Evolutionary conservation across 2,329 filamentous ascomycete species (phyloP).

Genomic region (Lojkania enalia): DNA sequence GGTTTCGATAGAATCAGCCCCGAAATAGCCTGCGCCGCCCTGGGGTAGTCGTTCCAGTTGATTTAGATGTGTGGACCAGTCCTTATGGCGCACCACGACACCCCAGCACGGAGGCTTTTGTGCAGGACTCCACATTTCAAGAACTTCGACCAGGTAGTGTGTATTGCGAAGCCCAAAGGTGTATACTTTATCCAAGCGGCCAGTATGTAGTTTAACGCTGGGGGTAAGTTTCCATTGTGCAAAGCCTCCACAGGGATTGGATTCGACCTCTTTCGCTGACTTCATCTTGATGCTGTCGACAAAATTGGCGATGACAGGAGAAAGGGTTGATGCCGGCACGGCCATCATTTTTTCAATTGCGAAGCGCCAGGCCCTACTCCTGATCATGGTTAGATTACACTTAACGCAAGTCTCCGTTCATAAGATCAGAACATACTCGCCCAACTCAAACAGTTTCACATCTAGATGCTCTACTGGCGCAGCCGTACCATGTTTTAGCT

Average conservation of each 20-base stretch:
- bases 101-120: constrained; percentile 32
- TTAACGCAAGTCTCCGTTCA: neutral
- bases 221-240: constrained; percentile 22
- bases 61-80: constrained; percentile 34
- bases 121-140: constrained; percentile 33
- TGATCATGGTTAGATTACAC: constrained; percentile 15
- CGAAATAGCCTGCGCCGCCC: constrained; percentile 28
- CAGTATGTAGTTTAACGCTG: constrained; percentile 18
- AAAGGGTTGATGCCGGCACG: constrained; percentile 18
- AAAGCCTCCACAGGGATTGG: constrained; percentile 19
- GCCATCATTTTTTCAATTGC: constrained; percentile 30
- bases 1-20: constrained; percentile 17
- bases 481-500: constrained; percentile 17
- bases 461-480: constrained; percentile 31
- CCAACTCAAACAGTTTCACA: constrained; percentile 38
- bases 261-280: constrained; percentile 15
- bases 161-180: constrained; percentile 34
- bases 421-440: constrained; percentile 25
- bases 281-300: constrained; percentile 25
- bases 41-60: constrained; percentile 29
- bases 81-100: constrained; percentile 31
- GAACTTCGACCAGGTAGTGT: constrained; percentile 30
- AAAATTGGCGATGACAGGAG: constrained; percentile 29
- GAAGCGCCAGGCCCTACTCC: constrained; percentile 36
- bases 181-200: constrained; percentile 33